phyloP scores from a whole-genome alignment of 192 early-diverging fungal species.

The Entrophospora sp. region DNA sequence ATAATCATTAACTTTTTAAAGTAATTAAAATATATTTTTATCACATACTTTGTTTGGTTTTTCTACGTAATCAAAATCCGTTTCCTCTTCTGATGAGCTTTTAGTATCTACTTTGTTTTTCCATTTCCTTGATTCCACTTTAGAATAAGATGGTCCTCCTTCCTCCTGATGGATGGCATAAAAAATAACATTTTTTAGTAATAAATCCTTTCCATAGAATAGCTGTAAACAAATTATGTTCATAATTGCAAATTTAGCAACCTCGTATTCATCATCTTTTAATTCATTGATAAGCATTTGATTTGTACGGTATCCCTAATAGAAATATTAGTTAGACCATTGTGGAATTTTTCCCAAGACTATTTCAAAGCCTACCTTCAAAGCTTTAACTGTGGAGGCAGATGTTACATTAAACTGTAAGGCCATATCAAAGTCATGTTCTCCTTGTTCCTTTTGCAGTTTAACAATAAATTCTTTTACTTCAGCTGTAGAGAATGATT shows the following conservation, averaged over 20 bases:
- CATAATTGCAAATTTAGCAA: not conserved
- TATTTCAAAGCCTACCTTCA: not conserved
- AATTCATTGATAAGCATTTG: not conserved
- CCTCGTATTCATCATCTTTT: not conserved
- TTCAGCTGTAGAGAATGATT: no score
- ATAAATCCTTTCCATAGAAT: not conserved
- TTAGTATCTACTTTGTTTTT: no score
- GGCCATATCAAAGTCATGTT: constrained; percentile 1
- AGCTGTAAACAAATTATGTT: not conserved
- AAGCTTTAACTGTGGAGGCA: no score
- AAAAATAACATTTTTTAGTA: not conserved
- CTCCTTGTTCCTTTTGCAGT: constrained; percentile 10
- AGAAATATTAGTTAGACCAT: not conserved
- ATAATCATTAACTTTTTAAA: not conserved
- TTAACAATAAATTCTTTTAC: constrained; percentile 11
- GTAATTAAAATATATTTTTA: no score
- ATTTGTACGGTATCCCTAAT: not conserved
- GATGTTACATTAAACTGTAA: no score
- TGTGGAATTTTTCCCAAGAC: not conserved
- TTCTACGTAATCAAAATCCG: no score
- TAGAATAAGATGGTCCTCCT: not conserved
- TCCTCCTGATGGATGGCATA: not conserved
- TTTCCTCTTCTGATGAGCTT: no score
- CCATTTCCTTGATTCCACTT: not conserved
- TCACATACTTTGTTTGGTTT: no score